Conservation (phyloP, 106 monocot species). For the Dactylorhiza incarnata region DNA sequence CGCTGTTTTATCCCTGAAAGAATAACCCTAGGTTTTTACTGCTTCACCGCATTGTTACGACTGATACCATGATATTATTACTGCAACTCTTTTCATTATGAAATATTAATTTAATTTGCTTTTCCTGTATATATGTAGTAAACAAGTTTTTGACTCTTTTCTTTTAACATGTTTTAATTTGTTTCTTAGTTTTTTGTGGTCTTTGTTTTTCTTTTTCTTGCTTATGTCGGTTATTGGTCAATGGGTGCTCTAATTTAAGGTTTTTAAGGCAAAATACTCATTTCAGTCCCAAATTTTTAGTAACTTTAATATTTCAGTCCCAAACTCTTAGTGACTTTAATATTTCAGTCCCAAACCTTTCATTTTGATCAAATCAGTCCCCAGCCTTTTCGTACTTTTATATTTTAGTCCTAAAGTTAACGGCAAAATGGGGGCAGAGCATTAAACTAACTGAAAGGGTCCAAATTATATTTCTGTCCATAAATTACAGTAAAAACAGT, state of each 20-base stretch:
- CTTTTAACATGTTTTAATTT: background rate
- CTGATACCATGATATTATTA: background rate
- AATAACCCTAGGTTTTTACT: background rate
- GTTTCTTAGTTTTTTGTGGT: background rate
- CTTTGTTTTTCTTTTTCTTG: background rate
- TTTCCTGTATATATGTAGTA: background rate
- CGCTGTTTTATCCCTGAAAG: background rate
- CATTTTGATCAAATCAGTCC: no score
- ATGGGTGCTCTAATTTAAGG: background rate
- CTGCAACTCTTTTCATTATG: background rate
- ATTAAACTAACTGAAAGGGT: no score
- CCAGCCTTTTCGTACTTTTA: no score
- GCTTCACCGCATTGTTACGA: background rate
- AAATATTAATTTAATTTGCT: background rate
- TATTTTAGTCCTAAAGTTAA: no score
- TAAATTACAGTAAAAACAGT: no score
- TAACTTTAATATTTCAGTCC: no score
- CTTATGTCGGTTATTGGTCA: background rate
- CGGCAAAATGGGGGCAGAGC: no score
- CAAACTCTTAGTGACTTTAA: no score
- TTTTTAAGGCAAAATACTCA: no score
- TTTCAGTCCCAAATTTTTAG: no score
- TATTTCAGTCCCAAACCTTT: no score
- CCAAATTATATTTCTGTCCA: no score
- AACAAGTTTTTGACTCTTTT: background rate